phyloP scores from a whole-genome alignment of 2,329 filamentous ascomycete genomes.

The Paradendryphiella salina region DNA sequence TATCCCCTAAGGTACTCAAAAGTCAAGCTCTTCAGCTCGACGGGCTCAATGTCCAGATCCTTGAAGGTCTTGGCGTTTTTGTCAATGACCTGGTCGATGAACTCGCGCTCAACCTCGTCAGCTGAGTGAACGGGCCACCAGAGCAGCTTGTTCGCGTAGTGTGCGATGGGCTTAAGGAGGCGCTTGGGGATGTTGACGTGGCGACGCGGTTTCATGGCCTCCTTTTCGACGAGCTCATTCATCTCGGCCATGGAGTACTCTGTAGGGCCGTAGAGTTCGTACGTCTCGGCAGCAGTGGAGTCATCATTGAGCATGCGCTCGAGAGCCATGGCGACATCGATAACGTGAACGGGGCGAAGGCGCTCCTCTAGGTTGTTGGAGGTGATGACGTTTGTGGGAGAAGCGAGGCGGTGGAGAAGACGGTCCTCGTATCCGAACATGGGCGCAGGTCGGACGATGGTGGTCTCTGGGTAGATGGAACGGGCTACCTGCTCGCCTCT shows the following conservation, averaged over 20 bases:
- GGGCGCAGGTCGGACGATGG: slow-evolving; percentile 90
- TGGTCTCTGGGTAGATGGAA: slow-evolving; percentile 92
- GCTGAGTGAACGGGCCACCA: slow-evolving; percentile 87
- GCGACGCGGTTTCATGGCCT: slow-evolving; percentile 86
- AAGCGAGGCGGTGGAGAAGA: slow-evolving; percentile 82
- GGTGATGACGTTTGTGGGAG: slow-evolving; percentile 78
- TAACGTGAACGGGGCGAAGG: slow-evolving; percentile 88
- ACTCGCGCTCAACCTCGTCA: slow-evolving; percentile 89
- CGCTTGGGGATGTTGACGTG: slow-evolving; percentile 89
- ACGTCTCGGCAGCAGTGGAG: slow-evolving; percentile 85
- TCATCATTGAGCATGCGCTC: slow-evolving; percentile 92
- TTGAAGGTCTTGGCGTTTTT: slow-evolving; percentile 91
- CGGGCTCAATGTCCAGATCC: slow-evolving; percentile 87
- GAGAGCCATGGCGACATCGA: slow-evolving; percentile 86
- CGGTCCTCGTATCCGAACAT: slow-evolving; percentile 95
- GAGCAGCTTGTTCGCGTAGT: slow-evolving; percentile 75
- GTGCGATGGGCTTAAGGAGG: slow-evolving; percentile 74
- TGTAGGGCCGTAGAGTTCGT: slow-evolving; percentile 90
- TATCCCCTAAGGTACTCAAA: slow-evolving; percentile 96
- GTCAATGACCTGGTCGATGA: slow-evolving; percentile 91
- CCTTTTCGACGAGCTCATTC: slow-evolving; percentile 81
- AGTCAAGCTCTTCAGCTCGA: slow-evolving; percentile 81
- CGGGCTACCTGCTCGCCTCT: slow-evolving; percentile 80
- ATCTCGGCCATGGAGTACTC: slow-evolving; percentile 90
- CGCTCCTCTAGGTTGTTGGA: slow-evolving; percentile 92